These are phyloP conservation scores for Calonectria multiphialidica DNA, from an alignment of 2,329 filamentous ascomycete genomes.

Conservation along the genomic window DNA sequence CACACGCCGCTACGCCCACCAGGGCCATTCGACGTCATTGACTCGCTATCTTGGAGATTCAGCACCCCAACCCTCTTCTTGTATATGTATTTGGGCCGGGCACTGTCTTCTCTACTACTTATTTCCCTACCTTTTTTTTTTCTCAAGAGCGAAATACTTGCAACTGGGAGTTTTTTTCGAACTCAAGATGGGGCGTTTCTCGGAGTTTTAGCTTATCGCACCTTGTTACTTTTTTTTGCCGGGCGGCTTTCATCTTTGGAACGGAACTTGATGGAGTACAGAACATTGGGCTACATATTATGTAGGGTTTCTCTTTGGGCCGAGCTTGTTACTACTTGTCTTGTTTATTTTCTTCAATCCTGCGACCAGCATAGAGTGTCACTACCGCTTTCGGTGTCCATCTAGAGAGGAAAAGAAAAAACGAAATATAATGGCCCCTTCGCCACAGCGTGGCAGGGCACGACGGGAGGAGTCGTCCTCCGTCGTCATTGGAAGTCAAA, in stretches of 20 bases:
- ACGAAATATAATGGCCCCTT: slow-evolving; percentile 21
- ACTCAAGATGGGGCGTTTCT: slow-evolving; percentile 46
- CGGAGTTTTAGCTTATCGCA: slow-evolving; percentile 35
- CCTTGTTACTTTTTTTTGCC: slow-evolving; percentile 17
- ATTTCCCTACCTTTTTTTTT: slow-evolving; percentile 24
- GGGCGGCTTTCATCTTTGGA: slow-evolving; percentile 29
- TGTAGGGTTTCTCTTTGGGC: slow-evolving; percentile 11
- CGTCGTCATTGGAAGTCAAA: slow-evolving; percentile 1
- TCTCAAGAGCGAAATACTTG: slow-evolving; percentile 31
- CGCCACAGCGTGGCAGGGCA: slow-evolving; percentile 9
- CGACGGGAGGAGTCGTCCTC: not conserved
- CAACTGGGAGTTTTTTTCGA: slow-evolving; percentile 35
- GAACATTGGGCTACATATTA: slow-evolving; percentile 30
- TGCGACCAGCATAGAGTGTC: slow-evolving; percentile 13
- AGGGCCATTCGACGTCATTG: slow-evolving; percentile 21
- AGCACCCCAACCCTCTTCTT: slow-evolving; percentile 15
- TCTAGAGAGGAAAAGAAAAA: slow-evolving; percentile 23
- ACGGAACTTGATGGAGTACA: slow-evolving; percentile 42
- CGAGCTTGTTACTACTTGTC: not conserved
- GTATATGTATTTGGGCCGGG: slow-evolving; percentile 29
- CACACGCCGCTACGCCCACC: slow-evolving; percentile 22
- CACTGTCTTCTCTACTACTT: slow-evolving; percentile 9
- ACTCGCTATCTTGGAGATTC: slow-evolving; percentile 21
- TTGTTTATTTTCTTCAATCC: slow-evolving; percentile 6
- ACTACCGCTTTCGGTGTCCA: slow-evolving; percentile 12